phyloP scores from a whole-genome alignment of 257 asterid species.

The Fraxinus pennsylvanica region DNA sequence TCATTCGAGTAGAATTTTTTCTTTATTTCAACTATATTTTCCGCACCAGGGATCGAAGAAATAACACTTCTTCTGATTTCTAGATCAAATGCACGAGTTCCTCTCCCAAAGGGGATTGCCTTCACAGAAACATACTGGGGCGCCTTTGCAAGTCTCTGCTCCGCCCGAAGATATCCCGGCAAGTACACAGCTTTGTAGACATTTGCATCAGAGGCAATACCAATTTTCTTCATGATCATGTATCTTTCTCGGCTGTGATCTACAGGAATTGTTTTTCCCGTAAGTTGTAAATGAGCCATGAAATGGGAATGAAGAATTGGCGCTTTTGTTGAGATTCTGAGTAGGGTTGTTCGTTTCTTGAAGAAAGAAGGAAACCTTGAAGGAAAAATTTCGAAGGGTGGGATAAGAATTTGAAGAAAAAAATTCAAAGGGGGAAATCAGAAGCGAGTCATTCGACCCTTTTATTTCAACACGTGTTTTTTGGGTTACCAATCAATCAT shows the following conservation, averaged over 20 bases:
- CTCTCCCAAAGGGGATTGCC: background rate
- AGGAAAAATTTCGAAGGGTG: background rate
- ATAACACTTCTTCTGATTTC: background rate
- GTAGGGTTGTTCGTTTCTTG: background rate
- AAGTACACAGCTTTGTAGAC: background rate
- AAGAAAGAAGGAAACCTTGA: background rate
- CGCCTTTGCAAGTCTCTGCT: too few species aligned
- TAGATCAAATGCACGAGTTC: background rate
- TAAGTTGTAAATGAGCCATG: background rate
- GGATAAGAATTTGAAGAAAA: too few species aligned
- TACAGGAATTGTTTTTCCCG: background rate
- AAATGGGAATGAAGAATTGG: background rate
- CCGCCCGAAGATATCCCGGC: background rate
- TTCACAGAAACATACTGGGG: background rate
- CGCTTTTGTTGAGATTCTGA: background rate
- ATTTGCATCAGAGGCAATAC: background rate
- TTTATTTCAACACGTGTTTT: too few species aligned
- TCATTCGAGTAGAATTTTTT: background rate
- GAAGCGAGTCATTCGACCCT: too few species aligned
- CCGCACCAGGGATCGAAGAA: background rate
- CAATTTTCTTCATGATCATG: background rate
- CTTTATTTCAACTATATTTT: background rate
- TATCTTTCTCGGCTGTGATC: background rate
- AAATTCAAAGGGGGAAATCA: too few species aligned
- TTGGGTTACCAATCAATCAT: too few species aligned